phyloP scores from a whole-genome alignment of 495 filamentous ascomycete species.

The Aspergillus nanangensis region DNA sequence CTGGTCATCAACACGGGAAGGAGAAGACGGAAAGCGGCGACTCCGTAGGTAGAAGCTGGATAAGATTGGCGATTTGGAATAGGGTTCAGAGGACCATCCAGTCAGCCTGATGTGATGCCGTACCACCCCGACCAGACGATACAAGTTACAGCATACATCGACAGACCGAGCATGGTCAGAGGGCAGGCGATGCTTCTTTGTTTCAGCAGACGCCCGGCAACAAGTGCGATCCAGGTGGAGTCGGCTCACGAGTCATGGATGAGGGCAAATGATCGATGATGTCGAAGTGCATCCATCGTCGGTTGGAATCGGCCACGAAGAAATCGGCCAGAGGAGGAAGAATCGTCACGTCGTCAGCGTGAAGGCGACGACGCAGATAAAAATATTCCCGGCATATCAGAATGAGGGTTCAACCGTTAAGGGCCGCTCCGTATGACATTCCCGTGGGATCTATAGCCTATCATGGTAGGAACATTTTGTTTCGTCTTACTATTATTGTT shows the following conservation, averaged over 20 bases:
- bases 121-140: too few relatives aligned
- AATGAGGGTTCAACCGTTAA: not conserved
- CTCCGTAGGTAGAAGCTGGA: too few relatives aligned
- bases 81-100: too few relatives aligned
- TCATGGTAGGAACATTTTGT: not conserved
- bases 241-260: constrained; percentile 5
- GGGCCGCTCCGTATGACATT: not conserved
- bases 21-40: too few relatives aligned
- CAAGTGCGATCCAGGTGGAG: constrained; percentile 6
- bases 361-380: too few relatives aligned
- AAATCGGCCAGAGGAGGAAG: too few relatives aligned
- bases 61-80: too few relatives aligned
- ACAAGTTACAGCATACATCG: too few relatives aligned
- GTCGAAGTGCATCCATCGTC: constrained; percentile 8
- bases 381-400: constrained; percentile 2
- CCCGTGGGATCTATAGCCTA: not conserved
- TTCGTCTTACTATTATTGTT: too few relatives aligned
- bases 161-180: not conserved
- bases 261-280: constrained; percentile 1
- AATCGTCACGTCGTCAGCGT: not conserved
- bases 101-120: too few relatives aligned
- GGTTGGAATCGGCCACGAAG: constrained; percentile 13
- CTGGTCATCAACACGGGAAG: too few relatives aligned
- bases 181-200: constrained; percentile 6
- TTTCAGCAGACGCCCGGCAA: constrained; percentile 13